Evolutionary conservation across 768 basidiomycete species (phyloP).

Genomic region (Auricularia cornea): DNA sequence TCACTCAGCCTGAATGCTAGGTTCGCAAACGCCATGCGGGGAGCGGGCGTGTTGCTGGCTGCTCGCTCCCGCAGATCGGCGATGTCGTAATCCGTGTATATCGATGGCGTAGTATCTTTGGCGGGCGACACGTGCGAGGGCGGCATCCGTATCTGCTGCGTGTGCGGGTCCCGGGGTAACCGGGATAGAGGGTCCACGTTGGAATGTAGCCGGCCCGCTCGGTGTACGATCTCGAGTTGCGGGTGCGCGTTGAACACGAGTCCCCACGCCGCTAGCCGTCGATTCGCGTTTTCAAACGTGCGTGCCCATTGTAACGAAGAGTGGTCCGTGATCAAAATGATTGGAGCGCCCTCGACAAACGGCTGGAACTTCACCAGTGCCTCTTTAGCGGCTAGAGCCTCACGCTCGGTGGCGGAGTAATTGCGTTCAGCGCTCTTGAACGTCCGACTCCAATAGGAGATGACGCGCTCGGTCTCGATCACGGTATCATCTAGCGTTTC

Average conservation of each 20-base stretch:
- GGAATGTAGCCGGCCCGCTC: conserved; percentile 30
- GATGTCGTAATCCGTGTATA: no score
- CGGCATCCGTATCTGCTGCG: no score
- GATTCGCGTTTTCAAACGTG: conserved; percentile 31
- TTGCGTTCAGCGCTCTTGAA: no score
- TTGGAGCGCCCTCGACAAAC: conserved; percentile 27
- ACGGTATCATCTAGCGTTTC: conserved; percentile 9
- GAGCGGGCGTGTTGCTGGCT: no score
- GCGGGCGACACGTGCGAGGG: conserved; percentile 5
- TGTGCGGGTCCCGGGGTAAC: background rate
- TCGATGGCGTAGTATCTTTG: conserved; percentile 4
- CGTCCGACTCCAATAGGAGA: conserved; percentile 10
- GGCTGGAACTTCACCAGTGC: no score
- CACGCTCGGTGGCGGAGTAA: no score
- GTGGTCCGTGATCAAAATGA: conserved; percentile 17
- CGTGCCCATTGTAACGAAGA: conserved; percentile 28
- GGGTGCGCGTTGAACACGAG: conserved; percentile 26
- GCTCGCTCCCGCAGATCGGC: no score
- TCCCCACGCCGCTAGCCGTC: conserved; percentile 32
- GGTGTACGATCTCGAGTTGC: conserved; percentile 27
- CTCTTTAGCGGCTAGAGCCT: no score
- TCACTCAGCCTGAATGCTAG: no score
- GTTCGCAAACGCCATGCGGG: no score
- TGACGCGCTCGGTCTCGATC: conserved; percentile 8
- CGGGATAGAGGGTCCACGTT: conserved; percentile 34